These are phyloP conservation scores for Fomitopsis pulvina DNA, from an alignment of 768 basidiomycete genomes.

Conservation along the genomic window DNA sequence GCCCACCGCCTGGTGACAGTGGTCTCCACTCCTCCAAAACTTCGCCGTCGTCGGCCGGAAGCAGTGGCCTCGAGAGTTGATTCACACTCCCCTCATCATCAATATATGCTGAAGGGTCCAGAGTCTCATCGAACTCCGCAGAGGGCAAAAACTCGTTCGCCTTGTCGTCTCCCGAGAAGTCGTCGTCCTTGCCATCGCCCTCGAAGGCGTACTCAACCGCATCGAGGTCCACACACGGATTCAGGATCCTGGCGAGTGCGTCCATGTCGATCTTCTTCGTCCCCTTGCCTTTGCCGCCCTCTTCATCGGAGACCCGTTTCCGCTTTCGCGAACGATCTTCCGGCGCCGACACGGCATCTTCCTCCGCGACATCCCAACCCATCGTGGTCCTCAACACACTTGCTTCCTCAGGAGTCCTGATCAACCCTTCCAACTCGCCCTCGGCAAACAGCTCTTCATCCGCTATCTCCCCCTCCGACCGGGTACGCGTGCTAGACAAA, in stretches of 20 bases:
- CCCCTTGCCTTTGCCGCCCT: constrained; percentile 25
- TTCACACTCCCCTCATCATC: constrained; percentile 4
- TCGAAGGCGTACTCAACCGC: constrained; percentile 23
- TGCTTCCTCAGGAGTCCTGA: constrained; percentile 49
- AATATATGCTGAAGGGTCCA: constrained; percentile 11
- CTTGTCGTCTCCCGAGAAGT: constrained; percentile 7
- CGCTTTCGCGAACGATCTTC: constrained; percentile 1
- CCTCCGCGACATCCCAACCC: constrained; percentile 27
- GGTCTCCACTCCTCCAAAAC: constrained; percentile 43
- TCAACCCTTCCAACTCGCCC: constrained; percentile 58
- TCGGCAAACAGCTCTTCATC: constrained; percentile 71
- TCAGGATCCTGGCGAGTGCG: constrained; percentile 45
- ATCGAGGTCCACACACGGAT: constrained; percentile 17
- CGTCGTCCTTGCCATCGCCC: constrained; percentile 18
- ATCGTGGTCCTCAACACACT: constrained; percentile 32
- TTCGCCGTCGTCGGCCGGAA: constrained; percentile 23
- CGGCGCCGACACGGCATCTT: constrained; percentile 13
- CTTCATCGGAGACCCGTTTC: constrained; percentile 4
- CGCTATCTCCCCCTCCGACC: constrained; percentile 40
- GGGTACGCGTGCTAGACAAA: constrained; percentile 52
- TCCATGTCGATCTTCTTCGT: constrained; percentile 48
- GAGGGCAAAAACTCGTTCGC: constrained; percentile 1
- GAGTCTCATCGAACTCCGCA: too few species aligned
- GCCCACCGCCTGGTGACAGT: constrained; percentile 26
- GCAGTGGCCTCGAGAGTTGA: neutral